A percentile compares a stretch with the other conserved stretches of the same genome.
Conservation (phyloP, 441 rosid genomes). For the Arabidopsis hybrid region DNA sequence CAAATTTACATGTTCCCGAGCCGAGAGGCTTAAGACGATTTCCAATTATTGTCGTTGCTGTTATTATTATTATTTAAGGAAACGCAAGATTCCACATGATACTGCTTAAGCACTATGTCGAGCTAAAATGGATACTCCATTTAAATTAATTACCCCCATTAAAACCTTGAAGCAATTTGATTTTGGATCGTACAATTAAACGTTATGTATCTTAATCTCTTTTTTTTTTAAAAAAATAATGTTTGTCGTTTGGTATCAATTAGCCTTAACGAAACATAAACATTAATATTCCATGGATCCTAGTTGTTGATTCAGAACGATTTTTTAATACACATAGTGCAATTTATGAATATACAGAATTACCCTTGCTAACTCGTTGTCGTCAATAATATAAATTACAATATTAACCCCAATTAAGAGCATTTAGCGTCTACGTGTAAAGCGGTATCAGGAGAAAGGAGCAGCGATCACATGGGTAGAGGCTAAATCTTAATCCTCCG, state of each 20-base stretch:
- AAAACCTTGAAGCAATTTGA: not conserved
- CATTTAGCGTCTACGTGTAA: slow-evolving; percentile 26
- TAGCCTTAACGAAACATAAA: not conserved
- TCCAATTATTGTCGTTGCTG: slow-evolving; percentile 22
- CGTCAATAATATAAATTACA: not conserved
- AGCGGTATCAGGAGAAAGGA: slow-evolving; percentile 31
- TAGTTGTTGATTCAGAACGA: not conserved
- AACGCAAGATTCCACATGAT: slow-evolving; percentile 30
- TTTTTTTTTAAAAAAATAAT: not conserved
- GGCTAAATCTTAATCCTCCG: slow-evolving; percentile 18
- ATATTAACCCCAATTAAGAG: not conserved
- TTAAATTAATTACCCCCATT: not conserved
- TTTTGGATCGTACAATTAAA: not conserved
- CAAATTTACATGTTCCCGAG: slow-evolving; percentile 23
- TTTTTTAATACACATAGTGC: not conserved
- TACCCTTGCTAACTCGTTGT: slow-evolving; percentile 4
- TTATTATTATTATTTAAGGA: slow-evolving; percentile 24
- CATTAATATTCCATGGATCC: slow-evolving; percentile 1
- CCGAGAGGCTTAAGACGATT: slow-evolving; percentile 18
- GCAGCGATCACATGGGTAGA: slow-evolving; percentile 32
- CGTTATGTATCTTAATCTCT: slow-evolving; percentile 1
- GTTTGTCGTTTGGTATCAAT: slow-evolving; percentile 33
- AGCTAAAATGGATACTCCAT: slow-evolving; percentile 13
- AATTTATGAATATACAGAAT: slow-evolving; percentile 3
- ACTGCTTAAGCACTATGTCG: slow-evolving; percentile 42